A percentile compares a stretch with the other conserved stretches of the same genome.
Evolutionary conservation across 179 eudicot species (phyloP).

Genomic region (Patellifolia procumbens): DNA sequence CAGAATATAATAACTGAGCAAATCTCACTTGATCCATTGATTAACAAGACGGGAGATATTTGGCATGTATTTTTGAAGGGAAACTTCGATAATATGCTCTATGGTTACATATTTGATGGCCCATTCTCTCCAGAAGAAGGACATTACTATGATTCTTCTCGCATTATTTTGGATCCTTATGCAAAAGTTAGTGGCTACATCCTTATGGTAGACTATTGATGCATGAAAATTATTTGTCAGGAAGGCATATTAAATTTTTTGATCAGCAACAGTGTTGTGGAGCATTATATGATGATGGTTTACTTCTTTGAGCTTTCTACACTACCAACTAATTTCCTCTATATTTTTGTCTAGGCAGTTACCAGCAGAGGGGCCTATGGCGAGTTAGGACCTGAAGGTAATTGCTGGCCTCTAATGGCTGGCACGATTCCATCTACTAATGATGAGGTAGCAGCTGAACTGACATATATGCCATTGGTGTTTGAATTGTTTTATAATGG

Average conservation of each 20-base stretch:
- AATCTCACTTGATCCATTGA: constrained; percentile 70
- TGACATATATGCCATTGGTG: not conserved
- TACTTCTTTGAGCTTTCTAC: not conserved
- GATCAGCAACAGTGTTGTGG: not conserved
- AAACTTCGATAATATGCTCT: constrained; percentile 68
- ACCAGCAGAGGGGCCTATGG: constrained; percentile 83
- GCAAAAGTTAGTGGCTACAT: constrained; percentile 65
- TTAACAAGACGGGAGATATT: constrained; percentile 82
- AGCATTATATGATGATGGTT: not conserved
- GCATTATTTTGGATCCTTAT: constrained; percentile 79
- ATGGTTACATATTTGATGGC: constrained; percentile 82
- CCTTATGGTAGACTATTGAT: constrained; percentile 6
- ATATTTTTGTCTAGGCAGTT: constrained; percentile 64
- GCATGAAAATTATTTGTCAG: constrained; percentile 1
- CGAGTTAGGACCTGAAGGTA: constrained; percentile 62
- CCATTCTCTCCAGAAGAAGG: constrained; percentile 76
- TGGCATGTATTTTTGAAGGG: constrained; percentile 93
- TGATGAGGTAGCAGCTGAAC: constrained; percentile 53
- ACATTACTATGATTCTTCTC: constrained; percentile 71
- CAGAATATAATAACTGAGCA: constrained; percentile 79
- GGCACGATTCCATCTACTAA: constrained; percentile 69
- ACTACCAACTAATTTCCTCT: constrained; percentile 22
- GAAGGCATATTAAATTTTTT: constrained; percentile 2
- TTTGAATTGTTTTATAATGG: not conserved
- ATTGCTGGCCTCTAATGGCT: constrained; percentile 95